Percentiles rank a stretch among this genome's conserved stretches.
phyloP scores from a whole-genome alignment of 1,284 basidiomycete genomes.

The Puccinia hordei region DNA sequence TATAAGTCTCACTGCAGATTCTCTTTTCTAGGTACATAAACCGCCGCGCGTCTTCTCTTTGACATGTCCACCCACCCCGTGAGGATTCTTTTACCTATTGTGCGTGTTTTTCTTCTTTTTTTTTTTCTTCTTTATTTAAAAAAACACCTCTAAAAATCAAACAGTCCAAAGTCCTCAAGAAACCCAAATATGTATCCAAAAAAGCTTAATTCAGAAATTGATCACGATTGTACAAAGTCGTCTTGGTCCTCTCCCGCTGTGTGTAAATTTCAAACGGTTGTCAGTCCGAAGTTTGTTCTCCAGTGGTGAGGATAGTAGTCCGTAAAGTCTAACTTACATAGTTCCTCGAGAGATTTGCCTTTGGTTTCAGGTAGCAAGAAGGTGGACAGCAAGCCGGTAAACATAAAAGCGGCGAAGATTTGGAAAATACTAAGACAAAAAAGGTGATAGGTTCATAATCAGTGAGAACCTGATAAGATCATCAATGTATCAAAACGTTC shows the following conservation, averaged over 20 bases:
- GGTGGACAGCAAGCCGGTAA: constrained; percentile 30
- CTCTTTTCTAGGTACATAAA: too few species aligned
- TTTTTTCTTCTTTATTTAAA: too few species aligned
- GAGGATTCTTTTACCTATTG: too few species aligned
- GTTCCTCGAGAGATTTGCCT: constrained; percentile 42
- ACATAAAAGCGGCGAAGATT: constrained; percentile 46
- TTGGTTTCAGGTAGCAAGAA: constrained; percentile 43
- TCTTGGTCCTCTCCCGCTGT: constrained; percentile 54
- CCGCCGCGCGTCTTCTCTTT: too few species aligned
- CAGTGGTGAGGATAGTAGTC: neutral
- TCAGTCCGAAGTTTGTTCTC: neutral
- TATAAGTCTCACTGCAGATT: too few species aligned
- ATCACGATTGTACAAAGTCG: constrained; percentile 52
- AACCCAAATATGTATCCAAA: neutral
- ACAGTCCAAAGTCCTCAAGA: neutral
- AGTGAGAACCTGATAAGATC: neutral
- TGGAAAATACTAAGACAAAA: constrained; percentile 31
- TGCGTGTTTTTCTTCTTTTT: too few species aligned
- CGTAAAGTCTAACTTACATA: constrained; percentile 9
- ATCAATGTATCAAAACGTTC: neutral
- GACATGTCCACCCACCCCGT: too few species aligned
- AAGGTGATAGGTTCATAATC: neutral
- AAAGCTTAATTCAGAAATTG: neutral
- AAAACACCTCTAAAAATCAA: neutral
- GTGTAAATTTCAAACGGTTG: neutral